Evolutionary conservation across 2,329 filamentous ascomycete species (phyloP).

Genomic region (Penicillium sp.): DNA sequence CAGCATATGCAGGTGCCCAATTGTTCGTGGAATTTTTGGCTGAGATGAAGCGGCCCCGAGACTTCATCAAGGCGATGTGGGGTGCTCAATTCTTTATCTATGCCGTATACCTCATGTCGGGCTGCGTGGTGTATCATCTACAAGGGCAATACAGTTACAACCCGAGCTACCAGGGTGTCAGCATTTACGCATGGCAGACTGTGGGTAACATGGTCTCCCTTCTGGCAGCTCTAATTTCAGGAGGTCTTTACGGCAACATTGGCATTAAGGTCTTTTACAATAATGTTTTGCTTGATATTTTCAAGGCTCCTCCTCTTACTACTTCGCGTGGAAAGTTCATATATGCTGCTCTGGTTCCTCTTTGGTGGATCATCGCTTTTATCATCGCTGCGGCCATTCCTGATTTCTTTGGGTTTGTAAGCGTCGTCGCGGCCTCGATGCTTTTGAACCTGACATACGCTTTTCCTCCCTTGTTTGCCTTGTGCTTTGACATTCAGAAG

Average conservation of each 20-base stretch:
- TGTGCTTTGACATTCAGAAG: slow-evolving; percentile 36
- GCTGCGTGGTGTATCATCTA: slow-evolving; percentile 55
- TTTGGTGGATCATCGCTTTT: slow-evolving; percentile 55
- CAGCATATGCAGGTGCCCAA: slow-evolving; percentile 64
- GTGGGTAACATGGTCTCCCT: slow-evolving; percentile 40
- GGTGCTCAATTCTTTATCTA: slow-evolving; percentile 57
- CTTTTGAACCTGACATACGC: slow-evolving; percentile 57
- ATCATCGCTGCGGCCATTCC: slow-evolving; percentile 53
- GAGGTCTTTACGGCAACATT: slow-evolving; percentile 50
- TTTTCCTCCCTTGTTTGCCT: slow-evolving; percentile 49
- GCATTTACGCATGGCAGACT: slow-evolving; percentile 43
- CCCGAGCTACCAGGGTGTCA: slow-evolving; percentile 33
- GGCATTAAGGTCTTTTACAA: slow-evolving; percentile 54
- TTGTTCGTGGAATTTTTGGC: slow-evolving; percentile 65
- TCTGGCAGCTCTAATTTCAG: slow-evolving; percentile 44
- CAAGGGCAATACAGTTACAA: slow-evolving; percentile 55
- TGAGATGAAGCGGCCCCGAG: slow-evolving; percentile 57
- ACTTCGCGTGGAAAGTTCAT: slow-evolving; percentile 48
- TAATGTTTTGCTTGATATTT: slow-evolving; percentile 51
- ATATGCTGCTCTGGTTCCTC: slow-evolving; percentile 45
- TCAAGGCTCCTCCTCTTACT: slow-evolving; percentile 48
- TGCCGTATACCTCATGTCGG: slow-evolving; percentile 55
- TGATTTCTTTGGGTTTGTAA: slow-evolving; percentile 47
- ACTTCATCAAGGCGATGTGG: slow-evolving; percentile 57
- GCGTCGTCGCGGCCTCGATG: slow-evolving; percentile 52